Evolutionary conservation across 2,329 filamentous ascomycete species (phyloP).

Genomic region (Penicillium sp.): DNA sequence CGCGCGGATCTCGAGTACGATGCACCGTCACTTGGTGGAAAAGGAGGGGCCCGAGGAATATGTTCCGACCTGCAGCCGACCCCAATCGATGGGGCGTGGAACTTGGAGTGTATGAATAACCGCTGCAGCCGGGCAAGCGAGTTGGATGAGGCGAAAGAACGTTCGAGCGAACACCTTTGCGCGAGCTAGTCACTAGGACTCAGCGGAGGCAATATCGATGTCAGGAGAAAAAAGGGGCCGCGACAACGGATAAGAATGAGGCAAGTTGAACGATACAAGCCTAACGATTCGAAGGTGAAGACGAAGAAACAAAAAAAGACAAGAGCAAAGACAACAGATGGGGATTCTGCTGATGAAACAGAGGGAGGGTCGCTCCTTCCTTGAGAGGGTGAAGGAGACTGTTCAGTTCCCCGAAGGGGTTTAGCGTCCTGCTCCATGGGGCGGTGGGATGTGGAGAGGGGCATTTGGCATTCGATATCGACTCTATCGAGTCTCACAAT

Average conservation of each 20-base stretch:
- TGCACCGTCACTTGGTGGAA: constrained; percentile 16
- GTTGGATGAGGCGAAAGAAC: constrained; percentile 16
- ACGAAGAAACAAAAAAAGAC: not conserved
- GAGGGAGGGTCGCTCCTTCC: constrained; percentile 4
- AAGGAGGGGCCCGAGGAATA: constrained; percentile 11
- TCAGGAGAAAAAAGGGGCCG: constrained; percentile 5
- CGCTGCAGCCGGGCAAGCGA: constrained; percentile 35
- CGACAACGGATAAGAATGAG: constrained; percentile 2
- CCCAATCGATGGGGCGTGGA: constrained; percentile 18
- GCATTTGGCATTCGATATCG: constrained; percentile 10
- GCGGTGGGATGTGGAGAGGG: constrained; percentile 30
- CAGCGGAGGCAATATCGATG: constrained; percentile 5
- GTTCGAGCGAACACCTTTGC: constrained; percentile 13
- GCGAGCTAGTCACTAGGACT: constrained; percentile 23
- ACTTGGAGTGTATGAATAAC: constrained; percentile 22
- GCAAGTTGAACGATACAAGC: not conserved
- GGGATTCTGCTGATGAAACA: constrained; percentile 6
- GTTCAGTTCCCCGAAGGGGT: constrained; percentile 20
- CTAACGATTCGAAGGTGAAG: not conserved
- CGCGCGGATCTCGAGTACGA: constrained; percentile 13
- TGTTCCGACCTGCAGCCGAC: constrained; percentile 20
- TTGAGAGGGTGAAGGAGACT: constrained; percentile 23
- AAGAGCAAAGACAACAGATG: constrained; percentile 5
- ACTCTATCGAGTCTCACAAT: no score
- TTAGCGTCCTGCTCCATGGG: constrained; percentile 27